Conservation (phyloP, 345 rosid genomes). For the Trapa incisa region DNA sequence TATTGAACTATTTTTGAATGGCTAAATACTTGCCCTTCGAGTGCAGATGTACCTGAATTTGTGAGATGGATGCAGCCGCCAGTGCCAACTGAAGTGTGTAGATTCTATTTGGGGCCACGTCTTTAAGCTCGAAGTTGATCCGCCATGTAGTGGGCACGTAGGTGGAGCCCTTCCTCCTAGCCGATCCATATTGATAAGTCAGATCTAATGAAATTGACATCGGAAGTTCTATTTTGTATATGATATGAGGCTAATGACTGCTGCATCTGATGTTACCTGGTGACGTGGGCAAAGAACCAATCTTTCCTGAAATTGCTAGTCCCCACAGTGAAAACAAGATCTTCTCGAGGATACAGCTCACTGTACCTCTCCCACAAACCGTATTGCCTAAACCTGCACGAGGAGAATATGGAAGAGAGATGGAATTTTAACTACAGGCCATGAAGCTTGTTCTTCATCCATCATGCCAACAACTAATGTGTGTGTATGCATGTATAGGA, state of each 20-base stretch:
- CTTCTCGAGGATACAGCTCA: slow-evolving; percentile 22
- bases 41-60: background rate
- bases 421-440: too few relatives aligned
- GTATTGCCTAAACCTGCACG: slow-evolving; percentile 29
- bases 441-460: too few relatives aligned
- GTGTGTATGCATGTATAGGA: too few relatives aligned
- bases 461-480: too few relatives aligned
- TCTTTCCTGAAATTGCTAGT: slow-evolving; percentile 17
- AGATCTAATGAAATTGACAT: background rate
- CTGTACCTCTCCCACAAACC: slow-evolving; percentile 31
- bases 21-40: too few relatives aligned
- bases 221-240: background rate
- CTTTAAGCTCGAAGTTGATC: slow-evolving; percentile 18
- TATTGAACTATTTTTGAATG: too few relatives aligned
- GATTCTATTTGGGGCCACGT: slow-evolving; percentile 3
- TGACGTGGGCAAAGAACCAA: slow-evolving; percentile 30
- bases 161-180: slow-evolving; percentile 4
- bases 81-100: slow-evolving; percentile 30
- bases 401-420: background rate
- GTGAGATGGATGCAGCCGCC: slow-evolving; percentile 18
- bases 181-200: background rate
- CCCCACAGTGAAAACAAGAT: slow-evolving; percentile 20
- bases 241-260: background rate
- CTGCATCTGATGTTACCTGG: slow-evolving; percentile 12
- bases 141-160: slow-evolving; percentile 27